These are phyloP conservation scores for Penicillium polonicum DNA, from an alignment of 2,329 filamentous ascomycete genomes.

Conservation along the genomic window DNA sequence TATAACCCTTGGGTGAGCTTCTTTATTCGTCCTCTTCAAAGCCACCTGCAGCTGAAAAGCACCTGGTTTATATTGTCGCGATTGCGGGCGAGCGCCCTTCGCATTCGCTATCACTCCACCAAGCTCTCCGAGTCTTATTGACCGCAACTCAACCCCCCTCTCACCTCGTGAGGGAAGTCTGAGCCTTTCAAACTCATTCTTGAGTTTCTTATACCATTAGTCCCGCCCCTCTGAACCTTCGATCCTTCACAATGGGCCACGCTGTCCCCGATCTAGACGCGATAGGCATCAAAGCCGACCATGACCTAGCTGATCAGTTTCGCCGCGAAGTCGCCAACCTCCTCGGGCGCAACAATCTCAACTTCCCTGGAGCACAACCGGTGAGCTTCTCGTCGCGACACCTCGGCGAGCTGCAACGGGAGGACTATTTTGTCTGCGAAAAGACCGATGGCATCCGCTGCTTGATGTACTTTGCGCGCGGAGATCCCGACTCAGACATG, in stretches of 20 bases:
- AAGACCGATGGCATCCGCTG: slow-evolving; percentile 97
- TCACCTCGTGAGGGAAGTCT: slow-evolving; percentile 1
- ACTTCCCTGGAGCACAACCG: slow-evolving; percentile 88
- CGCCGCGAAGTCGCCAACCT: slow-evolving; percentile 72
- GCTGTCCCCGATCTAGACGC: slow-evolving; percentile 44
- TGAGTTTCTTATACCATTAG: background rate
- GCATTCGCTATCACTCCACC: slow-evolving; percentile 7
- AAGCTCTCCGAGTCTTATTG: slow-evolving; percentile 12
- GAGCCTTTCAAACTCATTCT: background rate
- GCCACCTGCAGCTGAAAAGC: background rate
- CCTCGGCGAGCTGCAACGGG: slow-evolving; percentile 72
- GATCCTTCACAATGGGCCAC: slow-evolving; percentile 33
- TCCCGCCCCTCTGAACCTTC: background rate
- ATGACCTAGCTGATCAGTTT: slow-evolving; percentile 61
- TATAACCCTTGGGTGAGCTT: slow-evolving; percentile 4
- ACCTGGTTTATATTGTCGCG: background rate
- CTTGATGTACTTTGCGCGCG: slow-evolving; percentile 78
- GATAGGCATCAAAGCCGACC: slow-evolving; percentile 62
- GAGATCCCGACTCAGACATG: slow-evolving; percentile 55
- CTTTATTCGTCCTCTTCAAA: background rate
- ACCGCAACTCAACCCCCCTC: slow-evolving; percentile 4
- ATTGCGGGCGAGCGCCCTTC: slow-evolving; percentile 8
- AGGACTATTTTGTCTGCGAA: slow-evolving; percentile 97
- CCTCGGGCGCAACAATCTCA: slow-evolving; percentile 65
- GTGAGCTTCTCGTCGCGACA: slow-evolving; percentile 86